These are phyloP conservation scores for Trematosphaeria pertusa DNA, from an alignment of 2,329 filamentous ascomycete species.

Conservation along the genomic window DNA sequence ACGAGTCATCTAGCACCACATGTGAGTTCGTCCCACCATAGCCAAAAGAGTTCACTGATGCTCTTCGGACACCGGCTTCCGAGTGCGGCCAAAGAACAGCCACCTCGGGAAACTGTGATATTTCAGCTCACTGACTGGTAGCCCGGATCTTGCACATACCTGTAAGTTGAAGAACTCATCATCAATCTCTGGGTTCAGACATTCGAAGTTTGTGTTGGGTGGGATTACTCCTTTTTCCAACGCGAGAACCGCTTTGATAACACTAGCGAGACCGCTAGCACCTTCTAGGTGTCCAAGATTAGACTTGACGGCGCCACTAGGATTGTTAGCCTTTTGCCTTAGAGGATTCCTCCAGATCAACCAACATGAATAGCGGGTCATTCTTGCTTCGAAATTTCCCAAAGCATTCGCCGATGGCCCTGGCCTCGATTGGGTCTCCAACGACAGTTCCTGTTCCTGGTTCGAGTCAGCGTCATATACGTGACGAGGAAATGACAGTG, in stretches of 20 bases:
- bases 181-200: constrained; percentile 33
- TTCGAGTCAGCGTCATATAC: neutral
- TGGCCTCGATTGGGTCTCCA: constrained; percentile 32
- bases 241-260: constrained; percentile 32
- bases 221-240: constrained; percentile 43
- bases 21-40: constrained; percentile 34
- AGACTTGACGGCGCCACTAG: constrained; percentile 22
- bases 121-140: no score
- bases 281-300: constrained; percentile 32
- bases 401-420: constrained; percentile 21
- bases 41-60: constrained; percentile 36
- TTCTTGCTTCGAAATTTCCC: neutral
- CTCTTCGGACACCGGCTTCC: constrained; percentile 15
- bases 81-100: constrained; percentile 25
- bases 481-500: no score
- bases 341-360: neutral
- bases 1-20: constrained; percentile 25
- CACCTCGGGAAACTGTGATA: no score
- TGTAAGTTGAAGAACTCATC: constrained; percentile 10
- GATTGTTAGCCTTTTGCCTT: neutral
- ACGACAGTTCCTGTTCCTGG: constrained; percentile 65
- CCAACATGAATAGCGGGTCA: constrained; percentile 4
- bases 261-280: constrained; percentile 25
- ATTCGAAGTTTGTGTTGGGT: constrained; percentile 40
- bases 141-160: neutral